Conservation (phyloP, 192 early-diverging fungal genomes). For the Radiomyces spectabilis region DNA sequence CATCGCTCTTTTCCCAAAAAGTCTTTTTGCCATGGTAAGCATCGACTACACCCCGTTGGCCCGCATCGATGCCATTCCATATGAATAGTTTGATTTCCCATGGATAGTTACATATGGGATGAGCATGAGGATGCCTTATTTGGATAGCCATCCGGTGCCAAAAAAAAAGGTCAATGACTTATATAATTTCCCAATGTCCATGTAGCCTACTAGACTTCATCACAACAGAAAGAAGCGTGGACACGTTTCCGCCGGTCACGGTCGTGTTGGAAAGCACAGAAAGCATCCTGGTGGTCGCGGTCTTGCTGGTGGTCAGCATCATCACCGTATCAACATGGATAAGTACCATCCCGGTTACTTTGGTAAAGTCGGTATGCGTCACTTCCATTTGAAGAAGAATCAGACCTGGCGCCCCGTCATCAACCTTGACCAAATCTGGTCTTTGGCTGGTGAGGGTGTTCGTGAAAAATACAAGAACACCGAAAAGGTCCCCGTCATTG, state of each 20-base stretch:
- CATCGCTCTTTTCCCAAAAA: no score
- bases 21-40: no score
- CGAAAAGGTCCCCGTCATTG: slow-evolving; percentile 88
- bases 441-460: slow-evolving; percentile 78
- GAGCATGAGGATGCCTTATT: no score
- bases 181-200: no score
- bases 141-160: no score
- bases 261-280: slow-evolving; percentile 97
- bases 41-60: no score
- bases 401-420: slow-evolving; percentile 72
- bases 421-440: slow-evolving; percentile 93
- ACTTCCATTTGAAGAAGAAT: slow-evolving; percentile 93
- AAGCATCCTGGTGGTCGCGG: slow-evolving; percentile 99
- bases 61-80: no score
- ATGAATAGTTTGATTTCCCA: no score
- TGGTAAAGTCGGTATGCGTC: slow-evolving; percentile 99
- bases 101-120: no score
- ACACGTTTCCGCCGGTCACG: slow-evolving; percentile 98
- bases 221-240: slow-evolving; percentile 94
- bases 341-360: slow-evolving; percentile 99
- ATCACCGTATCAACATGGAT: slow-evolving; percentile 99
- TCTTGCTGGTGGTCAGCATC: slow-evolving; percentile 99
- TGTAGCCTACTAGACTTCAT: slow-evolving; percentile 70
- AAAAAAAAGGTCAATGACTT: no score
- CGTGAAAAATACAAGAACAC: slow-evolving; percentile 72